Percentiles rank a stretch among this genome's conserved stretches.
Evolutionary conservation across 208 protist species (phyloP).

Genomic region (Naegleria lovaniensis): DNA sequence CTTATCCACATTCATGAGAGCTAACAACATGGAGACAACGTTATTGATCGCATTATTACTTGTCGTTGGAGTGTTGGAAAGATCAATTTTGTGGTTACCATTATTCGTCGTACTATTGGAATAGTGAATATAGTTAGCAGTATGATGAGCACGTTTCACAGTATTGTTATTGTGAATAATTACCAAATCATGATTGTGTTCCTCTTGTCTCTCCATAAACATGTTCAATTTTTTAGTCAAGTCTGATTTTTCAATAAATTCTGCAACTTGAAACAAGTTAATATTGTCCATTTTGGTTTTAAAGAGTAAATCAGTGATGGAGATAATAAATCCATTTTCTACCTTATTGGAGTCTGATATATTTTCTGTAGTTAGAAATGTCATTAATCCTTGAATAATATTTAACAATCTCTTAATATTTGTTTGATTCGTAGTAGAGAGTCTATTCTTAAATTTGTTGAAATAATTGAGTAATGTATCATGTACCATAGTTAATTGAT

Average conservation of each 20-base stretch:
- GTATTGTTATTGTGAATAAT: background rate
- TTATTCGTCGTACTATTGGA: no score
- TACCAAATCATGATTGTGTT: background rate
- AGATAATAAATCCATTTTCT: slow-evolving; percentile 31
- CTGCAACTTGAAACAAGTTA: slow-evolving; percentile 49
- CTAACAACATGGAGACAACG: background rate
- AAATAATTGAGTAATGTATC: slow-evolving; percentile 60
- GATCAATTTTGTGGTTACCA: background rate
- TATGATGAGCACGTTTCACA: background rate
- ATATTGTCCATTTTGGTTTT: slow-evolving; percentile 43
- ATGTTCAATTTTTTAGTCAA: slow-evolving; percentile 46
- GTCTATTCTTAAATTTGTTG: slow-evolving; percentile 58
- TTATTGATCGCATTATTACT: background rate
- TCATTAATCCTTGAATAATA: slow-evolving; percentile 50
- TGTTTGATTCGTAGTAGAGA: slow-evolving; percentile 75
- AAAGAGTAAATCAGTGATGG: slow-evolving; percentile 50
- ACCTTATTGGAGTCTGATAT: background rate
- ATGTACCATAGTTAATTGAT: slow-evolving; percentile 49
- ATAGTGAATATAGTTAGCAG: background rate
- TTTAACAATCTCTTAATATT: slow-evolving; percentile 66
- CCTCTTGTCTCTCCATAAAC: background rate
- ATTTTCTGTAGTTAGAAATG: background rate
- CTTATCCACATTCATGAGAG: slow-evolving; percentile 3
- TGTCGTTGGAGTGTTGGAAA: background rate
- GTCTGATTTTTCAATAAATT: slow-evolving; percentile 46